Percentiles rank a stretch among this genome's conserved stretches.
Evolutionary conservation across 768 basidiomycete genomes (phyloP).

Genomic region (Macrolepiota fuliginosa): DNA sequence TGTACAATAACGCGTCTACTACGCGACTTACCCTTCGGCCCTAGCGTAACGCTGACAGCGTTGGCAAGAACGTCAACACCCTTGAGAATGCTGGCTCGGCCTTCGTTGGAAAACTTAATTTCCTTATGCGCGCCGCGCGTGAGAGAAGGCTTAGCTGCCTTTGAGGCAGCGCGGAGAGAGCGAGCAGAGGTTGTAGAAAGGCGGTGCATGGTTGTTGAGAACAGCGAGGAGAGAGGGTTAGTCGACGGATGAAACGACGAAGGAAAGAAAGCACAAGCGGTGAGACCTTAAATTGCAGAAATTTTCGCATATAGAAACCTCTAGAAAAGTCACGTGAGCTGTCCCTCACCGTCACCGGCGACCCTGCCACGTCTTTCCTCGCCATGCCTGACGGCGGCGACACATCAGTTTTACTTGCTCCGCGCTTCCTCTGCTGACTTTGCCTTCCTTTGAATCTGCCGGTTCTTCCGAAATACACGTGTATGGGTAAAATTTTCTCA

Average conservation of each 20-base stretch:
- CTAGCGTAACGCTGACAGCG: conserved; percentile 94
- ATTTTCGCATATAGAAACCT: conserved; percentile 7
- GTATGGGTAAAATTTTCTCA: too few relatives aligned
- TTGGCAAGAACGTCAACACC: conserved; percentile 97
- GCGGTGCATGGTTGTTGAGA: conserved; percentile 58
- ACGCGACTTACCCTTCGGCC: conserved; percentile 76
- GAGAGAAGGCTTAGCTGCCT: conserved; percentile 50
- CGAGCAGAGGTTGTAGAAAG: conserved; percentile 64
- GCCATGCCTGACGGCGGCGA: not conserved
- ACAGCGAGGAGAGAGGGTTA: not conserved
- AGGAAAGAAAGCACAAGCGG: not conserved
- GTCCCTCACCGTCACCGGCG: conserved; percentile 7
- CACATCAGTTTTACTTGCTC: not conserved
- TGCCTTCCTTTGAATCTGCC: not conserved
- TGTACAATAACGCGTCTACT: not conserved
- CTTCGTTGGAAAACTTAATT: conserved; percentile 95
- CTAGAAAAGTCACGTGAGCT: conserved; percentile 18
- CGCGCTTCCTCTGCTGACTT: conserved; percentile 1
- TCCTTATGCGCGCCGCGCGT: conserved; percentile 88
- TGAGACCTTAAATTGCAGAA: conserved; percentile 1
- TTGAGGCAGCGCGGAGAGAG: conserved; percentile 63
- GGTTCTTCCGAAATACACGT: too few relatives aligned
- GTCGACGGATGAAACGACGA: not conserved
- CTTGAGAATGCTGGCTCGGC: conserved; percentile 88
- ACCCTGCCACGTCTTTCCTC: conserved; percentile 15